Conservation (phyloP, 331 rosid species). For the Prunus yedoensis region DNA sequence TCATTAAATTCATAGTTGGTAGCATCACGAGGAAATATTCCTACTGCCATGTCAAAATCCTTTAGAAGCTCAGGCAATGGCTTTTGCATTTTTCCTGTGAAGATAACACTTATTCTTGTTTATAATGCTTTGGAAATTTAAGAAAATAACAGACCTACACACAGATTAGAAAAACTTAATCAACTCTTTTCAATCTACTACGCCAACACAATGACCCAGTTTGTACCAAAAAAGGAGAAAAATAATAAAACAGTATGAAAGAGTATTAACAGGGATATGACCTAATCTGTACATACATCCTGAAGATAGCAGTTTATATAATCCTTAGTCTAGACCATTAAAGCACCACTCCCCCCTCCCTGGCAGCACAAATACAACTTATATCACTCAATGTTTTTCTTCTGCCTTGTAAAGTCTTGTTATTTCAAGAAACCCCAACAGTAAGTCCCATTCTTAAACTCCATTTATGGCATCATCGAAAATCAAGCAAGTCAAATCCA, state of each 20-base stretch:
- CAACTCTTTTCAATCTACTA: not conserved
- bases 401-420: too few species aligned
- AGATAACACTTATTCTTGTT: not conserved
- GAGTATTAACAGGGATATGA: too few species aligned
- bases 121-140: not conserved
- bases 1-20: conserved; percentile 92
- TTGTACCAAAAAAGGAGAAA: not conserved
- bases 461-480: not conserved
- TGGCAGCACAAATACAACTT: not conserved
- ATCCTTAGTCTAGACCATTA: not conserved
- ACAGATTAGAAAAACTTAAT: not conserved
- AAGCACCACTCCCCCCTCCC: not conserved
- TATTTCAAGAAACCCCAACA: conserved; percentile 1
- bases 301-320: not conserved
- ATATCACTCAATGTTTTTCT: not conserved
- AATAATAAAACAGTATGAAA: not conserved
- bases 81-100: conserved; percentile 90
- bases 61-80: conserved; percentile 74
- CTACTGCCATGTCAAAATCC: conserved; percentile 78
- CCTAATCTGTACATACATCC: not conserved
- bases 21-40: conserved; percentile 88
- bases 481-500: not conserved
- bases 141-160: not conserved
- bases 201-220: not conserved
- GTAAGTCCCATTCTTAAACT: not conserved